Conservation (phyloP, 176 grass and related monocot species). For the Pharus latifolius region DNA sequence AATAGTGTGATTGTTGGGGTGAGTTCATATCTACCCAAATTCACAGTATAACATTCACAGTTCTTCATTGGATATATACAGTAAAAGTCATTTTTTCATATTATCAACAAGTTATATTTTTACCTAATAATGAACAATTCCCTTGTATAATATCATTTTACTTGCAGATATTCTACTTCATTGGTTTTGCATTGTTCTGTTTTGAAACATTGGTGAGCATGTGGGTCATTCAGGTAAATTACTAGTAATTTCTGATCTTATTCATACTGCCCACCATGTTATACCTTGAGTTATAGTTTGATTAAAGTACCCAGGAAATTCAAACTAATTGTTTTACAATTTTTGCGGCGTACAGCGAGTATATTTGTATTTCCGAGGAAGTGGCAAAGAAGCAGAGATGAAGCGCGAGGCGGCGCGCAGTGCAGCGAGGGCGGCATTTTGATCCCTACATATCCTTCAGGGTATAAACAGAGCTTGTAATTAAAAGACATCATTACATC, state of each 20-base stretch:
- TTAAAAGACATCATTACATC: too few relatives aligned
- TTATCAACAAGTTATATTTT: neutral
- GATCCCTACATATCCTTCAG: too few relatives aligned
- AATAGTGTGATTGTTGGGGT: conserved; percentile 41
- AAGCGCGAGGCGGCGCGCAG: conserved; percentile 32
- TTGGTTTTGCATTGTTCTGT: conserved; percentile 59
- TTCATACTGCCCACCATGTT: too few relatives aligned
- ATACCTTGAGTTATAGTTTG: neutral
- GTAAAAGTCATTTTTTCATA: neutral
- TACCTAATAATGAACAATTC: neutral
- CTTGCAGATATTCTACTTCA: conserved; percentile 58
- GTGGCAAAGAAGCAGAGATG: conserved; percentile 50
- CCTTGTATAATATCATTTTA: neutral
- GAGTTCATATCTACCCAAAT: neutral
- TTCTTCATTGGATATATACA: neutral
- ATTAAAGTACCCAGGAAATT: neutral
- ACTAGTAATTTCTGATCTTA: neutral
- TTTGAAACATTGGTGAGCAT: conserved; percentile 50
- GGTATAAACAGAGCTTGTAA: too few relatives aligned
- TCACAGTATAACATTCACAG: neutral
- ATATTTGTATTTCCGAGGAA: conserved; percentile 55
- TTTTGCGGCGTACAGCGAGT: conserved; percentile 27
- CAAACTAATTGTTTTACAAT: neutral
- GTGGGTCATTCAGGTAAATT: conserved; percentile 65
- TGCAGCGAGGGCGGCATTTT: conserved; percentile 51